phyloP scores from a whole-genome alignment of 2,329 filamentous ascomycete genomes.

The Fusarium sp. region DNA sequence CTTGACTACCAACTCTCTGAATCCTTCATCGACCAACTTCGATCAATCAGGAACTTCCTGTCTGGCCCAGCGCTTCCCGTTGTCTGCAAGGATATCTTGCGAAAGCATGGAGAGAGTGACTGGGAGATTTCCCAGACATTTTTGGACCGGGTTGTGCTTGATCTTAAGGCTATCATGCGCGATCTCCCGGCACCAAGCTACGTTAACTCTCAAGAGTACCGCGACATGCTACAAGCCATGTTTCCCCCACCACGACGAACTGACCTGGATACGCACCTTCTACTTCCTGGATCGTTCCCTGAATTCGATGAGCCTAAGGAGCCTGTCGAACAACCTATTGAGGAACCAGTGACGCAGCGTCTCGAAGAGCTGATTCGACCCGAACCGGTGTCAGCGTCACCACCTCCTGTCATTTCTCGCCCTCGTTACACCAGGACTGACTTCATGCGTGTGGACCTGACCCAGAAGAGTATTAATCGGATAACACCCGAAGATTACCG shows the following conservation, averaged over 20 bases:
- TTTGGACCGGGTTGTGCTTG: slow-evolving; percentile 49
- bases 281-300: slow-evolving; percentile 51
- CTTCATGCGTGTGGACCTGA: slow-evolving; percentile 22
- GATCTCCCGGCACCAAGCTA: slow-evolving; percentile 52
- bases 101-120: slow-evolving; percentile 15
- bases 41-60: slow-evolving; percentile 46
- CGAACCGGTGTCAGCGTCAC: slow-evolving; percentile 6
- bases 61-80: slow-evolving; percentile 47
- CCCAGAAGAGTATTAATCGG: slow-evolving; percentile 24
- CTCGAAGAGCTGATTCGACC: neutral
- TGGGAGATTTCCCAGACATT: slow-evolving; percentile 44
- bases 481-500: slow-evolving; percentile 40
- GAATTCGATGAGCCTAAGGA: slow-evolving; percentile 36
- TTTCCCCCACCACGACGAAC: slow-evolving; percentile 41
- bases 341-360: neutral
- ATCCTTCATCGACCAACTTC: slow-evolving; percentile 33
- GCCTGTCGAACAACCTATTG: neutral
- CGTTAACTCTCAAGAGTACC: slow-evolving; percentile 46
- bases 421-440: slow-evolving; percentile 34
- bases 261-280: slow-evolving; percentile 31
- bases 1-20: slow-evolving; percentile 44
- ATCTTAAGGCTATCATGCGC: slow-evolving; percentile 50
- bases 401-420: slow-evolving; percentile 20
- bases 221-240: slow-evolving; percentile 40
- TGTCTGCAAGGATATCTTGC: slow-evolving; percentile 48